A percentile compares a stretch with the other conserved stretches of the same genome.
These are phyloP conservation scores for Saccharomyces hybrid DNA, from an alignment of 1,139 yeast genomes.

Conservation along the genomic window DNA sequence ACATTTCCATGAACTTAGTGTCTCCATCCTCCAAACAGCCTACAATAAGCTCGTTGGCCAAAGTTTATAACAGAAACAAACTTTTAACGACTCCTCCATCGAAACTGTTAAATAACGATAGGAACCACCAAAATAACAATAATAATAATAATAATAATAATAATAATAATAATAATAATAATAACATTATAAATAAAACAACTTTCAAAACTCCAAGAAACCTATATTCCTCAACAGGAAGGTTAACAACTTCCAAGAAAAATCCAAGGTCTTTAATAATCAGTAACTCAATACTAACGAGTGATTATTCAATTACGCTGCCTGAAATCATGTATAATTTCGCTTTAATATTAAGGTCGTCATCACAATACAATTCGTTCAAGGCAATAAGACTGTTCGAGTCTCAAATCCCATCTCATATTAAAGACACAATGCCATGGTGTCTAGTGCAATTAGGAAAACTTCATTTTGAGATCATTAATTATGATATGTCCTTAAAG, in stretches of 20 bases:
- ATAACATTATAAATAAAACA: conserved; percentile 7
- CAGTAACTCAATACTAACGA: conserved; percentile 5
- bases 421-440: conserved; percentile 64
- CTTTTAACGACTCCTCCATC: conserved; percentile 28
- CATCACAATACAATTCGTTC: conserved; percentile 67
- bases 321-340: conserved; percentile 47
- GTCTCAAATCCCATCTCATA: conserved; percentile 53
- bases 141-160: background rate
- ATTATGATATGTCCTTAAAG: conserved; percentile 67
- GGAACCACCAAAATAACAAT: background rate
- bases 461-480: conserved; percentile 79
- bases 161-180: background rate
- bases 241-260: conserved; percentile 5
- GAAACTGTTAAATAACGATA: conserved; percentile 14
- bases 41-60: conserved; percentile 11
- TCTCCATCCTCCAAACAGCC: conserved; percentile 17
- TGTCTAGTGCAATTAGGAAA: conserved; percentile 74
- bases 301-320: conserved; percentile 6
- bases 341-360: conserved; percentile 59
- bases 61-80: conserved; percentile 16
- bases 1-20: background rate
- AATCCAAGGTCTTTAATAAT: conserved; percentile 6
- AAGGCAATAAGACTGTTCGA: conserved; percentile 69
- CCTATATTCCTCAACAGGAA: conserved; percentile 5
- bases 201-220: conserved; percentile 22